Evolutionary conservation across 352 stramenopile genomes (phyloP).

Genomic region (Plasmopara muralis): DNA sequence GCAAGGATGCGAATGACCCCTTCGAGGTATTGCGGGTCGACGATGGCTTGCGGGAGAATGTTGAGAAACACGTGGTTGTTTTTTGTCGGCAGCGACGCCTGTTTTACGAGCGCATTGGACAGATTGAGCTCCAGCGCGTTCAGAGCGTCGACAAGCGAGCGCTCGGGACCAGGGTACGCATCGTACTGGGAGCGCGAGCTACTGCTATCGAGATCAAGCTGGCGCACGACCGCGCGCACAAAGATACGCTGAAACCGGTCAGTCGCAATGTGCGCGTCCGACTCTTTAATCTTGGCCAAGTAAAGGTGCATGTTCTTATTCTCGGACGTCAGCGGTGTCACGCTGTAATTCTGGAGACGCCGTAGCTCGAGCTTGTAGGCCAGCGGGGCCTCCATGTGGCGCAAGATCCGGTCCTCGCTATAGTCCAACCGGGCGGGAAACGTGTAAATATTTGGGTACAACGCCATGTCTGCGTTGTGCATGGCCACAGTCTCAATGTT

Average conservation of each 20-base stretch:
- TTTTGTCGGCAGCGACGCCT: slow-evolving; percentile 61
- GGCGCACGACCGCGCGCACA: slow-evolving; percentile 92
- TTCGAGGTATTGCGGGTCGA: slow-evolving; percentile 95
- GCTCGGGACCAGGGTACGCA: slow-evolving; percentile 90
- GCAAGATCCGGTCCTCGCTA: slow-evolving; percentile 96
- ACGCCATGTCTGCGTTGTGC: slow-evolving; percentile 48
- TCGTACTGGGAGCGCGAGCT: slow-evolving; percentile 83
- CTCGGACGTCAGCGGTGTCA: slow-evolving; percentile 88
- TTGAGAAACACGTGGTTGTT: slow-evolving; percentile 99
- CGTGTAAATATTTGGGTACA: slow-evolving; percentile 87
- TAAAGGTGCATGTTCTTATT: slow-evolving; percentile 99
- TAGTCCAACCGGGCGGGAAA: slow-evolving; percentile 87
- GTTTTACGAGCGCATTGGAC: slow-evolving; percentile 86
- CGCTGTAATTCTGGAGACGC: slow-evolving; percentile 96
- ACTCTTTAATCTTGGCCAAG: slow-evolving; percentile 90
- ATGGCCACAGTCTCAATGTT: slow-evolving; percentile 27
- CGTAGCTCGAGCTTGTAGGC: slow-evolving; percentile 98
- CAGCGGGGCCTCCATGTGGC: slow-evolving; percentile 97
- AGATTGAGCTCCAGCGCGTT: slow-evolving; percentile 96
- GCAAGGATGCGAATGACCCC: slow-evolving; percentile 91
- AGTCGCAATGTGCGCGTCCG: slow-evolving; percentile 67
- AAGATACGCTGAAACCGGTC: slow-evolving; percentile 94
- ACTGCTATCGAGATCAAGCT: slow-evolving; percentile 77
- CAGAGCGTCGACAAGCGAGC: slow-evolving; percentile 97
- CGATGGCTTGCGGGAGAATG: slow-evolving; percentile 90